phyloP scores from a whole-genome alignment of 345 rosid genomes.

The Brassica rapa region DNA sequence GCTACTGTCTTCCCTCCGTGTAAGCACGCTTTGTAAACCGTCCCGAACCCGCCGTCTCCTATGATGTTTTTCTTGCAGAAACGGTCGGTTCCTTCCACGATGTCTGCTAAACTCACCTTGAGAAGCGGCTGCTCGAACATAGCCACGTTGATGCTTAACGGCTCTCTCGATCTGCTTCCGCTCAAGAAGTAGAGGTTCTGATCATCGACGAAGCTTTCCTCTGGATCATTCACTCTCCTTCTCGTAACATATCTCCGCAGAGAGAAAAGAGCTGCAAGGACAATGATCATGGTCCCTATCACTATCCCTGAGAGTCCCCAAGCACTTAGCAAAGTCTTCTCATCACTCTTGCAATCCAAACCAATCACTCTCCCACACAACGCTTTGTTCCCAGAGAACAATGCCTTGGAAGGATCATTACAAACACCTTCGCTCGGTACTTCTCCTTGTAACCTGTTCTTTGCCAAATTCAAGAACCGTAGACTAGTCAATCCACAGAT shows the following conservation, averaged over 20 bases:
- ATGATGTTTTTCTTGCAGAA: constrained; percentile 84
- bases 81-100: constrained; percentile 74
- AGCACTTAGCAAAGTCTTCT: constrained; percentile 41
- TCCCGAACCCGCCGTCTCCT: constrained; percentile 95
- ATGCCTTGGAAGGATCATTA: constrained; percentile 47
- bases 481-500: constrained; percentile 57
- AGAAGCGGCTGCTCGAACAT: constrained; percentile 85
- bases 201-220: constrained; percentile 50
- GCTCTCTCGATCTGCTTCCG: constrained; percentile 80
- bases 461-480: constrained; percentile 51
- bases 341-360: constrained; percentile 50
- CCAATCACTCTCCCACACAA: constrained; percentile 59
- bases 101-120: constrained; percentile 67
- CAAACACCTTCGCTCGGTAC: constrained; percentile 66
- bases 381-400: constrained; percentile 60
- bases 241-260: constrained; percentile 47
- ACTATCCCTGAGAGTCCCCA: constrained; percentile 56
- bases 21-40: constrained; percentile 77
- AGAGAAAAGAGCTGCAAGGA: constrained; percentile 41
- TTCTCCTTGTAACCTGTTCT: constrained; percentile 62
- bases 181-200: constrained; percentile 61
- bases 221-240: constrained; percentile 48
- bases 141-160: constrained; percentile 82
- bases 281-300: constrained; percentile 47
- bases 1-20: constrained; percentile 70